These are phyloP conservation scores for Chiua sp. DNA, from an alignment of 1,284 basidiomycete species.

Conservation along the genomic window DNA sequence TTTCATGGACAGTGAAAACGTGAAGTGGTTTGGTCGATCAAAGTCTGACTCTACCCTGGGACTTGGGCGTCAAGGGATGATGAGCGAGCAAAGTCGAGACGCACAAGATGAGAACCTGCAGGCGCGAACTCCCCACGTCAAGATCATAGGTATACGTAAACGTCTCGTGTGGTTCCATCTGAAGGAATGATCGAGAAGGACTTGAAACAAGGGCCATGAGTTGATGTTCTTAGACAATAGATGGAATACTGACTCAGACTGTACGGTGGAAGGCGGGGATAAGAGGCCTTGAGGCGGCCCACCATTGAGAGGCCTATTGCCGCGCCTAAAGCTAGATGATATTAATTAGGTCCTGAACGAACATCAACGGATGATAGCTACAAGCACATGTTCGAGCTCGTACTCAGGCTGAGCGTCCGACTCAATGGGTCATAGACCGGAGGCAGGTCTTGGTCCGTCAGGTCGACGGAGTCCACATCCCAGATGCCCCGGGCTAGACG, in stretches of 20 bases:
- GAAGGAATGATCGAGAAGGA: constrained; percentile 26
- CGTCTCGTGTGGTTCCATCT: constrained; percentile 27
- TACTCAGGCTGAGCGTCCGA: neutral
- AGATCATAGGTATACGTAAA: constrained; percentile 37
- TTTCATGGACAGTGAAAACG: constrained; percentile 57
- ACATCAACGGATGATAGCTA: constrained; percentile 8
- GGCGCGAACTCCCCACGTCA: constrained; percentile 14
- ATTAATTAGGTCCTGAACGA: constrained; percentile 7
- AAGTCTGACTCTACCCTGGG: constrained; percentile 55
- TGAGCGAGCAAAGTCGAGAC: constrained; percentile 4
- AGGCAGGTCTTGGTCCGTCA: constrained; percentile 14
- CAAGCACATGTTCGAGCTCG: constrained; percentile 3
- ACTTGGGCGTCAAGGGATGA: constrained; percentile 3
- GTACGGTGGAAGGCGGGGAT: neutral
- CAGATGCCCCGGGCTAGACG: constrained; percentile 31
- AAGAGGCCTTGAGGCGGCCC: constrained; percentile 12
- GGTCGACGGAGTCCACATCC: constrained; percentile 13
- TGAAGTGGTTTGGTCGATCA: constrained; percentile 49
- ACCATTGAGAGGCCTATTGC: constrained; percentile 6
- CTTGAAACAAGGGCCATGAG: constrained; percentile 20
- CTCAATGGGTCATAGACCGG: constrained; percentile 27
- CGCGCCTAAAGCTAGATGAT: neutral
- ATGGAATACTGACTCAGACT: constrained; percentile 15
- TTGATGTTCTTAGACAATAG: neutral
- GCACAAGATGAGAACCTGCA: constrained; percentile 37